Percentiles rank a stretch among this genome's conserved stretches.
Conservation (phyloP, 1,139 yeast genomes). For the Arxiozyma bovina region DNA sequence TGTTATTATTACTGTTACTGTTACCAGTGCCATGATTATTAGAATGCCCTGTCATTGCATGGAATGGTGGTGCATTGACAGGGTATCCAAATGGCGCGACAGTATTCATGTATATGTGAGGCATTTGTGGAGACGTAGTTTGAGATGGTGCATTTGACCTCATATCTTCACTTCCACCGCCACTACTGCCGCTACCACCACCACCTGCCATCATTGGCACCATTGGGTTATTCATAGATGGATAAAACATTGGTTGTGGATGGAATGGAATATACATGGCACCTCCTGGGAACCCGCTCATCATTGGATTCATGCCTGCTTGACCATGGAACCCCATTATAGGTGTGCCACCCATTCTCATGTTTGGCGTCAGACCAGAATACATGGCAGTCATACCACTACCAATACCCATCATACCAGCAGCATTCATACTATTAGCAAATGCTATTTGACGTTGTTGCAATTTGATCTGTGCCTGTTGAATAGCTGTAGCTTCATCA, state of each 20-base stretch:
- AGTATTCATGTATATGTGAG: conserved; percentile 21
- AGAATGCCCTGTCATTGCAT: conserved; percentile 18
- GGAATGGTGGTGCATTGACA: conserved; percentile 18
- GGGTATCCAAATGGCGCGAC: conserved; percentile 26
- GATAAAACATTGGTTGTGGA: conserved; percentile 30
- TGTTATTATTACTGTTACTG: not conserved
- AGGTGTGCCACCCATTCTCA: not conserved
- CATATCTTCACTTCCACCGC: conserved; percentile 11
- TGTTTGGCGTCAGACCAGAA: conserved; percentile 10
- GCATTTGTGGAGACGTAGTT: conserved; percentile 22
- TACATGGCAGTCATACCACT: conserved; percentile 8
- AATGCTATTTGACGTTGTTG: conserved; percentile 30
- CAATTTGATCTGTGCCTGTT: conserved; percentile 25
- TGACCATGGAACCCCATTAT: conserved; percentile 12
- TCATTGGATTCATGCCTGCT: conserved; percentile 17
- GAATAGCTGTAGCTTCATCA: conserved; percentile 25
- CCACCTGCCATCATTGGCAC: conserved; percentile 22
- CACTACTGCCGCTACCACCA: conserved; percentile 3
- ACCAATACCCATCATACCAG: conserved; percentile 6
- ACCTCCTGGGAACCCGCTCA: conserved; percentile 22
- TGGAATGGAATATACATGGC: conserved; percentile 31
- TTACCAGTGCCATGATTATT: conserved; percentile 11
- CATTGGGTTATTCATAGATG: conserved; percentile 27
- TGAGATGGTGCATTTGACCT: conserved; percentile 23
- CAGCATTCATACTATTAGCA: conserved; percentile 8